Percentiles rank a stretch among this genome's conserved stretches.
Conservation (phyloP, 768 basidiomycete genomes). For the Leucosporidium yakuticum region DNA sequence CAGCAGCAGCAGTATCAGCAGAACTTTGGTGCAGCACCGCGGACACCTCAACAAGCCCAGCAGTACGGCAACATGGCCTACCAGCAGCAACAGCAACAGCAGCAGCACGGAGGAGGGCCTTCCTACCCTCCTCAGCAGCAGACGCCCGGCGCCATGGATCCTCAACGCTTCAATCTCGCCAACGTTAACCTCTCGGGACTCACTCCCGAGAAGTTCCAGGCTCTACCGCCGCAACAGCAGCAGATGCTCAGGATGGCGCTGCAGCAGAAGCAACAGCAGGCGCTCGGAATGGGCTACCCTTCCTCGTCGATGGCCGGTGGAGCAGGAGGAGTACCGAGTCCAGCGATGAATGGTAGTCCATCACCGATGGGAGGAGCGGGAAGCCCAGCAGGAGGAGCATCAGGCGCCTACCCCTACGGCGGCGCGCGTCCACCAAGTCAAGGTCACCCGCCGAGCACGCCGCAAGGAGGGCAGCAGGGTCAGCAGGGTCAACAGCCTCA, state of each 20-base stretch:
- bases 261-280: constrained; percentile 1
- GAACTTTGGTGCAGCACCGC: too few species aligned
- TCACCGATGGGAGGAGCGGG: not conserved
- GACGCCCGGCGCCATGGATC: not conserved
- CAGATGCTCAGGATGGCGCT: constrained; percentile 8
- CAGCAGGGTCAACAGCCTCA: not conserved
- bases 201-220: constrained; percentile 16
- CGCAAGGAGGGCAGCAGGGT: too few species aligned
- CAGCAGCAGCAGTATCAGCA: not conserved
- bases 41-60: not conserved
- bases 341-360: not conserved
- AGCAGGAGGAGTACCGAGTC: not conserved
- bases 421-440: not conserved
- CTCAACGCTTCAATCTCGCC: not conserved
- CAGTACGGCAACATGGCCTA: not conserved
- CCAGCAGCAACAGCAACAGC: not conserved
- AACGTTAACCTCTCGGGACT: constrained; percentile 7
- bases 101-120: not conserved
- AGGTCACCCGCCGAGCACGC: too few species aligned
- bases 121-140: constrained; percentile 1
- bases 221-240: constrained; percentile 20
- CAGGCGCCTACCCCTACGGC: not conserved
- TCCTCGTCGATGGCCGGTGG: constrained; percentile 1
- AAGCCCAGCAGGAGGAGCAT: not conserved
- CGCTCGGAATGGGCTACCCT: constrained; percentile 24